Conservation (phyloP, 2,329 filamentous ascomycete genomes). For the Blumeria hordei region DNA sequence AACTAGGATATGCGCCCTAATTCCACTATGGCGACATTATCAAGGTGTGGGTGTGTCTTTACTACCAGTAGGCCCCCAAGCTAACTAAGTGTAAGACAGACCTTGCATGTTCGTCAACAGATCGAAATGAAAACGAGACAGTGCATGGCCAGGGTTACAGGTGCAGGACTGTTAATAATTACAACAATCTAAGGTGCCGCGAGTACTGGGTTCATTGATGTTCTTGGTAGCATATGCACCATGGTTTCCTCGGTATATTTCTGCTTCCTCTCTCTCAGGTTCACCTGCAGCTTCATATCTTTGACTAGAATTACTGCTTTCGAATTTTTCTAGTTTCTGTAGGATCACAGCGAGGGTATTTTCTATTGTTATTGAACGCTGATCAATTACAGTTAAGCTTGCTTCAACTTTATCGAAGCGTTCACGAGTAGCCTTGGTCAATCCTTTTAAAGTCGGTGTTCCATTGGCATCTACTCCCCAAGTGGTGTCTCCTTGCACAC, state of each 20-base stretch:
- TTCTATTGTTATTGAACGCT: not conserved
- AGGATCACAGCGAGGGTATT: not conserved
- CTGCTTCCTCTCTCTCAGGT: not conserved
- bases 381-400: constrained; percentile 1
- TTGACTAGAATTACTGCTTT: not conserved
- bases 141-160: too few relatives aligned
- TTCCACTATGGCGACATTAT: too few relatives aligned
- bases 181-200: not conserved
- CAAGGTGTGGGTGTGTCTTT: too few relatives aligned
- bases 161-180: too few relatives aligned
- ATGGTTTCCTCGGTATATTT: not conserved
- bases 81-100: too few relatives aligned
- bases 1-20: too few relatives aligned
- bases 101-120: too few relatives aligned
- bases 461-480: not conserved
- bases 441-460: not conserved
- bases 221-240: not conserved
- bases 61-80: too few relatives aligned
- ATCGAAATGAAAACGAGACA: too few relatives aligned
- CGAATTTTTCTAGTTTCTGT: not conserved
- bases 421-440: not conserved
- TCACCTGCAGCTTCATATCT: not conserved
- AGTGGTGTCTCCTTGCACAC: not conserved
- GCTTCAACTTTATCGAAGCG: not conserved
- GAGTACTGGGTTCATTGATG: not conserved